Conservation (phyloP, 495 filamentous ascomycete species). For the Penicillium cinerascens region DNA sequence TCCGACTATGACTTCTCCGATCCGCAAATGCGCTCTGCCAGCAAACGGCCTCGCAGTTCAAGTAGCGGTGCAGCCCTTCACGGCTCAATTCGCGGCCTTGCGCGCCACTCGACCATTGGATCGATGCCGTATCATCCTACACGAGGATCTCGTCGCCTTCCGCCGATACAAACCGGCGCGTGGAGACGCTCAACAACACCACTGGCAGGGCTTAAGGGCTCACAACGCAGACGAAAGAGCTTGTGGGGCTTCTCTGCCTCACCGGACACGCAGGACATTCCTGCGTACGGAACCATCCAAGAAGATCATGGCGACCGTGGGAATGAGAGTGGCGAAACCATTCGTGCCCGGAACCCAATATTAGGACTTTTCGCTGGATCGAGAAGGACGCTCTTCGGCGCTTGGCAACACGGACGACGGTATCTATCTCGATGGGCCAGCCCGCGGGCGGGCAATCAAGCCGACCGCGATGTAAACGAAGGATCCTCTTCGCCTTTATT, state of each 20-base stretch:
- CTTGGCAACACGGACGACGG: slow-evolving; percentile 28
- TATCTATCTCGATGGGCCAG: slow-evolving; percentile 28
- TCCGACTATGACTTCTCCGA: slow-evolving; percentile 32
- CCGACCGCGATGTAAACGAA: slow-evolving; percentile 1
- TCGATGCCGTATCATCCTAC: slow-evolving; percentile 20
- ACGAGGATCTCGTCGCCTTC: slow-evolving; percentile 23
- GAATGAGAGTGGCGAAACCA: not conserved
- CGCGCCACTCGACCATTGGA: slow-evolving; percentile 26
- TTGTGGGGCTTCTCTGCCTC: slow-evolving; percentile 1
- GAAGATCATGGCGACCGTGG: slow-evolving; percentile 11
- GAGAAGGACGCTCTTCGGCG: slow-evolving; percentile 26
- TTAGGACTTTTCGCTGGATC: slow-evolving; percentile 30
- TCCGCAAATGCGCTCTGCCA: slow-evolving; percentile 12
- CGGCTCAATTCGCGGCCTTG: slow-evolving; percentile 16
- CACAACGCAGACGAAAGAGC: slow-evolving; percentile 21
- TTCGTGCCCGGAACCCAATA: not conserved
- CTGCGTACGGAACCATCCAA: slow-evolving; percentile 31
- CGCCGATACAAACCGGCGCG: slow-evolving; percentile 6
- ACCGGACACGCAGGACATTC: not conserved
- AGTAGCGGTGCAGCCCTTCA: slow-evolving; percentile 23
- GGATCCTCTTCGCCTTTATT: slow-evolving; percentile 19
- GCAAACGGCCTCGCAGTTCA: slow-evolving; percentile 27
- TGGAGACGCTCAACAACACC: slow-evolving; percentile 31
- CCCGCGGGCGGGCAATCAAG: slow-evolving; percentile 16
- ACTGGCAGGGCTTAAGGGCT: slow-evolving; percentile 14